Evolutionary conservation across 257 asterid genomes (phyloP).

Genomic region (Nemophila menziesii): DNA sequence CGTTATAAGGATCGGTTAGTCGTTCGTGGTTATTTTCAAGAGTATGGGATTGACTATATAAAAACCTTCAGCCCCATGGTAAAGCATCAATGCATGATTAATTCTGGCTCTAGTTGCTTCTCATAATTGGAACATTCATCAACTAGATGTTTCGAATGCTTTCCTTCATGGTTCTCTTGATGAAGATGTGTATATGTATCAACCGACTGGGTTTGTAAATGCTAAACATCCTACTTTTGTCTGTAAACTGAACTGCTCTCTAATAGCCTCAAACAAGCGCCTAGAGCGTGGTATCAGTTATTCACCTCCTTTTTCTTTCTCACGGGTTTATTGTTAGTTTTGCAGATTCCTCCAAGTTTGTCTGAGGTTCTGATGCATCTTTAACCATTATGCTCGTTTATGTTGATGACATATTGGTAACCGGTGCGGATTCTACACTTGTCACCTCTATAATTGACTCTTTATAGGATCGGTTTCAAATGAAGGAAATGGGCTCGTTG

Average conservation of each 20-base stretch:
- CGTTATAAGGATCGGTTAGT: not conserved
- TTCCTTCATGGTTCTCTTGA: not conserved
- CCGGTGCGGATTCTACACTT: not conserved
- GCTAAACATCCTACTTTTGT: not conserved
- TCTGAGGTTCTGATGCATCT: not conserved
- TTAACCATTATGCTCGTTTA: not conserved
- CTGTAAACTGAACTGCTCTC: not conserved
- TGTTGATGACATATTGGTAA: not conserved
- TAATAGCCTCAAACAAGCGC: not conserved
- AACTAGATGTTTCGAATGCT: not conserved
- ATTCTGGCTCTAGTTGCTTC: not conserved
- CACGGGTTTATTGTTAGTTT: not conserved
- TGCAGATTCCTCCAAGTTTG: not conserved
- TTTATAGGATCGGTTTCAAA: not conserved
- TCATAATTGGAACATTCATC: not conserved
- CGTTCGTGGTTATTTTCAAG: not conserved
- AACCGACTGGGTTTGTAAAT: not conserved
- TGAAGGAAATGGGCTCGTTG: not conserved
- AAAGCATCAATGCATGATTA: not conserved
- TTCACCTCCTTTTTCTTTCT: not conserved
- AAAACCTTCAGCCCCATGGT: not conserved
- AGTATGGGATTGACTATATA: not conserved
- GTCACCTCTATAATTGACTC: not conserved
- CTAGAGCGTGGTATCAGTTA: not conserved
- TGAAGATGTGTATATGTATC: no score